phyloP scores from a whole-genome alignment of 2,329 filamentous ascomycete species.

The Davidsoniella australis region DNA sequence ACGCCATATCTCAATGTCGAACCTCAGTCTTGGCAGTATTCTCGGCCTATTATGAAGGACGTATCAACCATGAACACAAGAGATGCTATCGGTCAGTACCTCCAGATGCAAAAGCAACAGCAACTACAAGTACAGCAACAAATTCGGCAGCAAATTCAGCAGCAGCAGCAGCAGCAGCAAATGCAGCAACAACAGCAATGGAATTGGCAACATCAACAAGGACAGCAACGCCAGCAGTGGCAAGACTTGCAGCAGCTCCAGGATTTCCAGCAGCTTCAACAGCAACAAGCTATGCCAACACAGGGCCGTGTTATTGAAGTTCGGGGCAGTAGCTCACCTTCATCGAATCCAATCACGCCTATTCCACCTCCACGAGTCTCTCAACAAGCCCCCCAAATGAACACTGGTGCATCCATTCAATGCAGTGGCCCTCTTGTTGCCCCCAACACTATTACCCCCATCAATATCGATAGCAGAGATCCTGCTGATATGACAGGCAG shows the following conservation, averaged over 20 bases:
- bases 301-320: too few species aligned
- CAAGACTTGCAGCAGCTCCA: neutral
- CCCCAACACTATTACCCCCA: neutral
- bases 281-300: neutral
- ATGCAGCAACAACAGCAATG: neutral
- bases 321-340: neutral
- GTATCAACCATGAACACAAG: neutral
- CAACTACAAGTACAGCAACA: neutral
- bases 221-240: neutral
- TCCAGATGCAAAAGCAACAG: neutral
- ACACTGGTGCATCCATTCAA: too few species aligned
- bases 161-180: neutral
- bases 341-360: neutral
- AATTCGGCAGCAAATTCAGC: neutral
- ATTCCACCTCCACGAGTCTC: neutral
- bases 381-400: neutral
- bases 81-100: neutral
- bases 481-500: neutral
- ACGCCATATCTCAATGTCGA: too few species aligned
- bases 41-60: too few species aligned
- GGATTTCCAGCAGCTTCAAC: neutral
- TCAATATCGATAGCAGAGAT: neutral
- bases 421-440: too few species aligned
- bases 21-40: too few species aligned
- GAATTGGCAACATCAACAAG: neutral